Percentiles rank a stretch among this genome's conserved stretches.
phyloP scores from a whole-genome alignment of 116 monocot species.

The Phalaenopsis hybrid region DNA sequence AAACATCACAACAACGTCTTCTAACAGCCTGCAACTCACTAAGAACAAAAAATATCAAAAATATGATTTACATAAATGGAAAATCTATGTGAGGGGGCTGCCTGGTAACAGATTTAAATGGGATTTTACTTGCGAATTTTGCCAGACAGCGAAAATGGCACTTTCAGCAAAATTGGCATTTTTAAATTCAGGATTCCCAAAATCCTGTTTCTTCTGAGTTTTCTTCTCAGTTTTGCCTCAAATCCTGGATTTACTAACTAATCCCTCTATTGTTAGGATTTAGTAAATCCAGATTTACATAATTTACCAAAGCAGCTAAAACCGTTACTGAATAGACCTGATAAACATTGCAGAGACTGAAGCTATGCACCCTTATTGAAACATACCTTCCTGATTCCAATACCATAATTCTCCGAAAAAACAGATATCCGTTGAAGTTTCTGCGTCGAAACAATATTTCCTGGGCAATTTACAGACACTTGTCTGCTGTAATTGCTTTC shows the following conservation, averaged over 20 bases:
- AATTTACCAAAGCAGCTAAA: too few relatives aligned
- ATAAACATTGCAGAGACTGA: background rate
- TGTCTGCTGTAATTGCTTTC: conserved; percentile 43
- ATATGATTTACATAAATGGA: background rate
- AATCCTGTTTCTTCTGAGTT: too few relatives aligned
- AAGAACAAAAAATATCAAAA: background rate
- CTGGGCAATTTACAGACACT: conserved; percentile 25
- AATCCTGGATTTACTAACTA: too few relatives aligned
- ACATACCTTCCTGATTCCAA: conserved; percentile 38
- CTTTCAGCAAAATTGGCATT: too few relatives aligned
- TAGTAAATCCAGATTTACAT: too few relatives aligned
- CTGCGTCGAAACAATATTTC: conserved; percentile 12
- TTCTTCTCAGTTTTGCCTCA: too few relatives aligned
- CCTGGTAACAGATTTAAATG: too few relatives aligned
- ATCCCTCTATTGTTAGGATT: too few relatives aligned
- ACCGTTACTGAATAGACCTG: too few relatives aligned
- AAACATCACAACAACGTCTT: conserved; percentile 66
- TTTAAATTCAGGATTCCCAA: too few relatives aligned
- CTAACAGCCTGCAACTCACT: conserved; percentile 29
- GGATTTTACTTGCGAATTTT: too few relatives aligned
- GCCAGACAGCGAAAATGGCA: too few relatives aligned
- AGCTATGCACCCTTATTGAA: background rate
- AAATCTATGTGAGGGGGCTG: background rate
- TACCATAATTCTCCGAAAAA: conserved; percentile 26
- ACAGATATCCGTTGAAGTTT: conserved; percentile 42